Base-by-base conservation (phyloP, 1,139 yeast species). In the Hyphopichia buzzinii region DNA sequence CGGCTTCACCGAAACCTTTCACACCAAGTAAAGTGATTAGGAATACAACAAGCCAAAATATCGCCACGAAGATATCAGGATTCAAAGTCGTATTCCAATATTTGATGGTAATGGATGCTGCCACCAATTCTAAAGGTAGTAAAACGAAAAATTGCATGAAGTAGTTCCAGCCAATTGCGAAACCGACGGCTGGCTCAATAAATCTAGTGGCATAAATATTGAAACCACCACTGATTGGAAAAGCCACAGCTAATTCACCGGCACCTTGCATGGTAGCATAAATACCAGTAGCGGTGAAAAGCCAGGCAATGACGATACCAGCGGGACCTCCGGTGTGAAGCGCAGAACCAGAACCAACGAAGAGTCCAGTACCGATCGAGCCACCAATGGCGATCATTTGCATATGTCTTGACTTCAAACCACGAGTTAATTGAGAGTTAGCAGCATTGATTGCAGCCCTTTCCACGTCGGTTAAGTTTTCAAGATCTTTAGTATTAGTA, bases 311-410 rank as follows among this genome's bases (percentile, higher is more conserved):
- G 16, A 83, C 52, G 38, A 81, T 65, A 34, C 81, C 83, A 3
- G 80, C 86, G 3, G 89, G 87, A 8, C 90, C 89, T 31, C 84
- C 83, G 23, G 62, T 60, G 25, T 61, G 52, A 33, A 82, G 58
- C 17, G 72, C 72, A 16, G 52, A 42, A 12, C 64, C 65, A 26
- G 57, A 50, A 8, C 64, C 65, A 10, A 60, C 60, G 35, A 59
- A 56, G 31, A 68, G 56, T 12, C 74, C 74, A 2, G 72, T 63
- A 4, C 96, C 96, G 39, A 87, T 83, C 46, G 90, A 84, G 15
- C 94, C 86, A 14, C 94, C 95, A 34, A 87, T 71, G 27, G 95
- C 86, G 44, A 88, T 84, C 83, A 83, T 76, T 48, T 80, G 76
- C 36, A 64, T 46, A 36, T 62, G 69, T 42, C 71, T 48, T 7